These are phyloP conservation scores for Pseudogymnoascus sp. DNA, from an alignment of 2,329 filamentous ascomycete genomes.

Conservation along the genomic window DNA sequence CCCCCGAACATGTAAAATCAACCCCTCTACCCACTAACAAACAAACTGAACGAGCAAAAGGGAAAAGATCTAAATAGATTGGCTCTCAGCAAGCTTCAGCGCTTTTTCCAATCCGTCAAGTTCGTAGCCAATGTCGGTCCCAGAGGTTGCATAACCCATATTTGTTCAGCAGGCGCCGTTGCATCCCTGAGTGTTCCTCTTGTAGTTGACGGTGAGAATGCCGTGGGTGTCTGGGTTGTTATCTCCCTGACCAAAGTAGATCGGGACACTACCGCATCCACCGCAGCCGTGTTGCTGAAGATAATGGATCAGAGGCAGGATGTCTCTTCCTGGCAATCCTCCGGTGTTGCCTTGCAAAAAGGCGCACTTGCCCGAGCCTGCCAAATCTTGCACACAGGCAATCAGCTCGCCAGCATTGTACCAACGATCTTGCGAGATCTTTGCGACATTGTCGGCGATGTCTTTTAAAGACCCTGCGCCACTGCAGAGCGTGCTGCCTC, in stretches of 20 bases:
- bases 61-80: too few relatives aligned
- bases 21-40: too few relatives aligned
- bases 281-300: background rate
- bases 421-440: background rate
- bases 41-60: too few relatives aligned
- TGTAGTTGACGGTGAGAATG: background rate
- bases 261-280: background rate
- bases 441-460: background rate
- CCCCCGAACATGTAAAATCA: too few relatives aligned
- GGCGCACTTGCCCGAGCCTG: background rate
- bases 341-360: background rate
- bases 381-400: background rate
- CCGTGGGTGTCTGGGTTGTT: background rate
- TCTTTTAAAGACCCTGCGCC: background rate
- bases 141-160: background rate
- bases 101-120: too few relatives aligned
- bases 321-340: background rate
- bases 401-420: background rate
- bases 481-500: background rate
- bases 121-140: too few relatives aligned
- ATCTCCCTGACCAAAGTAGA: background rate
- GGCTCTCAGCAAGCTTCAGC: too few relatives aligned
- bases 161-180: background rate
- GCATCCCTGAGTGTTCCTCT: background rate
- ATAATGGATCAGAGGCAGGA: background rate